A percentile compares a stretch with the other conserved stretches of the same genome.
Evolutionary conservation across 306 rosid genomes (phyloP).

Genomic region (Vicia sativa): DNA sequence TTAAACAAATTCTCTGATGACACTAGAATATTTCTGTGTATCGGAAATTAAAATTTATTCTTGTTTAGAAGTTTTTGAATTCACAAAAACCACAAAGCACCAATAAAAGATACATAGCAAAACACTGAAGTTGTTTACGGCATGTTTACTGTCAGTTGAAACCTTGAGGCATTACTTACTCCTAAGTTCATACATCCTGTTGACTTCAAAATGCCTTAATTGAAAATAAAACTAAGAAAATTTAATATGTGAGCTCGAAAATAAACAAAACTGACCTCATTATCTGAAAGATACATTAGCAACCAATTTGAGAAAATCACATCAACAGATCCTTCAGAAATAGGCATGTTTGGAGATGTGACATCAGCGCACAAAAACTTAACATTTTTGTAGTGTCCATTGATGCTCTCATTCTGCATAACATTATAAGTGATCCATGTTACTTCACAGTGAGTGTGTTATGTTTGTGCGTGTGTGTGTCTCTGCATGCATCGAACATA

Average conservation of each 20-base stretch:
- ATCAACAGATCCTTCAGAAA: conserved; percentile 75
- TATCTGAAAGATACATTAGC: conserved; percentile 93
- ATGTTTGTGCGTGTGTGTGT: not conserved
- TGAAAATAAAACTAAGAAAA: conserved; percentile 21
- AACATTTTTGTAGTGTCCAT: conserved; percentile 79
- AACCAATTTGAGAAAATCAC: conserved; percentile 94
- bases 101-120: not conserved
- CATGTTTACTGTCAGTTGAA: not conserved
- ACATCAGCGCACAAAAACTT: conserved; percentile 93
- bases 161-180: conserved; percentile 3
- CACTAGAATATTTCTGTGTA: not conserved
- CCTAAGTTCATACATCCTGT: conserved; percentile 6
- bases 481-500: not conserved
- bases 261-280: conserved; percentile 60
- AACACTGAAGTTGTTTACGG: not conserved
- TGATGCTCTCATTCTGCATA: conserved; percentile 74
- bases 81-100: not conserved
- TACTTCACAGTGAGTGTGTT: not conserved
- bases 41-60: not conserved
- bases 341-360: conserved; percentile 64
- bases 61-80: conserved; percentile 12
- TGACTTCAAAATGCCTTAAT: conserved; percentile 6
- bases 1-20: conserved; percentile 17
- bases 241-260: not conserved
- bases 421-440: conserved; percentile 18